Conservation (phyloP, 495 filamentous ascomycete species). For the Daldinia vernicosa region DNA sequence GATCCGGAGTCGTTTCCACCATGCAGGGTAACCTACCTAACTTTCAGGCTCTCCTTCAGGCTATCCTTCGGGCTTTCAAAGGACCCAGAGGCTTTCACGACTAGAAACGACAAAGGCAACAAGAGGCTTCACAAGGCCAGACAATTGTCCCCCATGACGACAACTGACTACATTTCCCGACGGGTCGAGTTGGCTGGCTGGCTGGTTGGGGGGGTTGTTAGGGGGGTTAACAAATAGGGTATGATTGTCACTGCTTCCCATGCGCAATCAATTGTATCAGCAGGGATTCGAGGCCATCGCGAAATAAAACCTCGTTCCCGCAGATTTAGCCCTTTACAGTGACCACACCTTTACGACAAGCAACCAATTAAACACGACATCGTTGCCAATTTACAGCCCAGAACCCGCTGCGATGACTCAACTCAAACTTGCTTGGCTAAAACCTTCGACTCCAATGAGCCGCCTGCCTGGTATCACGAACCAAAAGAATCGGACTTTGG, state of each 20-base stretch:
- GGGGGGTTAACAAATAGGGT: conserved; percentile 5
- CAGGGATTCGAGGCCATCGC: conserved; percentile 33
- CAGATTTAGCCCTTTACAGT: conserved; percentile 27
- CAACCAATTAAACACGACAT: conserved; percentile 25
- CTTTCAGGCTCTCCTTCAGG: conserved; percentile 37
- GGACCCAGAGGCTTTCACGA: conserved; percentile 5
- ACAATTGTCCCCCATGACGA: conserved; percentile 26
- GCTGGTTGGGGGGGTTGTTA: neutral
- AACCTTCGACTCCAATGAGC: conserved; percentile 21
- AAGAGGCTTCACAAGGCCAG: conserved; percentile 5
- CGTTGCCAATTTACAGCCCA: conserved; percentile 22
- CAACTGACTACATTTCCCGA: conserved; percentile 4
- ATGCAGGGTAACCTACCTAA: conserved; percentile 36
- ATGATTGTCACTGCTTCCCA: conserved; percentile 14
- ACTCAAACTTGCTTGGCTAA: conserved; percentile 29
- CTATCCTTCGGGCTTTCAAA: conserved; percentile 27
- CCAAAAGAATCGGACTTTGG: conserved; percentile 13
- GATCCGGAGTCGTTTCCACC: conserved; percentile 13
- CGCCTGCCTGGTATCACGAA: conserved; percentile 32
- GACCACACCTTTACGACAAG: conserved; percentile 17
- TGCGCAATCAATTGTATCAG: conserved; percentile 29
- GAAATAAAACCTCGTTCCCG: conserved; percentile 32
- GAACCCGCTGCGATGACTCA: conserved; percentile 35
- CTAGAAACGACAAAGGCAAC: conserved; percentile 11
- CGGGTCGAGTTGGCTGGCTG: too few species aligned